These are phyloP conservation scores for Penicillium crustosum DNA, from an alignment of 2,329 filamentous ascomycete species.

Conservation along the genomic window DNA sequence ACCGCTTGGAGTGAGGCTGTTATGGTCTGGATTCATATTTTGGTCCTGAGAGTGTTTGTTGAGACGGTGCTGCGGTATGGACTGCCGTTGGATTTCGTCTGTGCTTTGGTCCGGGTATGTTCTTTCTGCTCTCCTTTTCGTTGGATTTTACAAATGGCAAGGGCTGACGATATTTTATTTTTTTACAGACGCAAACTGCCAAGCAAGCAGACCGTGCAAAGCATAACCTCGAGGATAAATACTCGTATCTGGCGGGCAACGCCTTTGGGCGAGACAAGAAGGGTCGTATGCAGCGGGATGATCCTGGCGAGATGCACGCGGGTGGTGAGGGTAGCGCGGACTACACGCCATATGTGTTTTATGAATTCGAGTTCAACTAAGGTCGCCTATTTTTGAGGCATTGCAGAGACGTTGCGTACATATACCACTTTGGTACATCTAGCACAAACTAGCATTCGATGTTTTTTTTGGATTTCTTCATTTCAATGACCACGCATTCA, in stretches of 20 bases:
- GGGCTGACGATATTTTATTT: not conserved
- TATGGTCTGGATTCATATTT: constrained; percentile 92
- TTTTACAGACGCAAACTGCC: constrained; percentile 65
- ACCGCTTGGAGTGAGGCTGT: constrained; percentile 96
- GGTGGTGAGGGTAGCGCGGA: constrained; percentile 68
- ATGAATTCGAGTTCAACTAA: constrained; percentile 78
- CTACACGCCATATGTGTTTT: constrained; percentile 96
- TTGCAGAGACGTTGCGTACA: constrained; percentile 19
- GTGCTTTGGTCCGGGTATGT: constrained; percentile 77
- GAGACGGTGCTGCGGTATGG: constrained; percentile 98
- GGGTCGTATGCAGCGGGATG: constrained; percentile 86
- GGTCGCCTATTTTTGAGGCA: not conserved
- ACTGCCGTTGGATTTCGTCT: constrained; percentile 84
- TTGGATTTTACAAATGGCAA: not conserved
- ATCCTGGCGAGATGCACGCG: constrained; percentile 82
- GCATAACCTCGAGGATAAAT: constrained; percentile 74
- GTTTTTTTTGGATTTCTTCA: not conserved
- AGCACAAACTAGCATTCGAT: constrained; percentile 22
- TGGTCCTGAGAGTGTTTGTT: constrained; percentile 90
- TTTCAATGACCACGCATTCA: not conserved
- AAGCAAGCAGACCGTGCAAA: constrained; percentile 80
- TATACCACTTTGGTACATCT: constrained; percentile 25
- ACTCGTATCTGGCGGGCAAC: constrained; percentile 91
- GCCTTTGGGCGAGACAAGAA: constrained; percentile 93
- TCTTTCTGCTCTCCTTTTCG: not conserved